Evolutionary conservation across 1,284 basidiomycete species (phyloP), one percentile per base, ranked within the genome.

Genomic region (Trametes sp.): DNA sequence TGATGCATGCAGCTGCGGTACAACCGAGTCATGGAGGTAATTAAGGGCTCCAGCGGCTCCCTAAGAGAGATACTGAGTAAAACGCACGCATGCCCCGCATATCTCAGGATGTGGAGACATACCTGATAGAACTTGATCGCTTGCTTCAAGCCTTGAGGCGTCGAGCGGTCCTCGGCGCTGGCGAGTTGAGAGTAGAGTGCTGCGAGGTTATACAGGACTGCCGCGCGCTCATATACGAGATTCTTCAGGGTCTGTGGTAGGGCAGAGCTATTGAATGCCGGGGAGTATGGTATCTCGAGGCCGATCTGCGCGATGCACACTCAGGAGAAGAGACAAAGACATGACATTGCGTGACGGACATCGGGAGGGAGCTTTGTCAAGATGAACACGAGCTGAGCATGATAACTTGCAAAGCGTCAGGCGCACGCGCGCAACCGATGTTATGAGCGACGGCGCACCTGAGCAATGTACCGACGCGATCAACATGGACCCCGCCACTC

Each of bases 301-400:
- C 84, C 84, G 68, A 97, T 93, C 95, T 97, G 70, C 66, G 50
- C 60, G 53, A 42, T 33, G 36, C 29, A 48, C 53, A 64, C 41
- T 68, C 45, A 46, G 16, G 38, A 31, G 9, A 31, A 50, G 2
- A 31, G 2, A 31, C 19, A 53, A 64, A 23, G 42, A 52, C 23
- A 60, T 35, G 53, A 46, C 2, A 55, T 6, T 21, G 42, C 33
- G 26, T 21, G 42, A 77, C 85, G 58, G 63, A 91, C 89, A 72
- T 93, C 84, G 13, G 83, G 75, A 16, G 92, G 89, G 24, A 93
- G 78, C 71, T 93, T 93, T 8, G 86, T 86, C 45, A 92, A 78
- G 28, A 96, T 84, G 66, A 91, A 94, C 2, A 84, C 81, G 46
- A 98, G 86, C 76, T 97, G 95, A 3, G 95, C 93, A 69, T 96